A percentile compares a stretch with the other conserved stretches of the same genome.
These are phyloP conservation scores for Aphanoascus verrucosus DNA, from an alignment of 2,329 filamentous ascomycete genomes.

Conservation along the genomic window DNA sequence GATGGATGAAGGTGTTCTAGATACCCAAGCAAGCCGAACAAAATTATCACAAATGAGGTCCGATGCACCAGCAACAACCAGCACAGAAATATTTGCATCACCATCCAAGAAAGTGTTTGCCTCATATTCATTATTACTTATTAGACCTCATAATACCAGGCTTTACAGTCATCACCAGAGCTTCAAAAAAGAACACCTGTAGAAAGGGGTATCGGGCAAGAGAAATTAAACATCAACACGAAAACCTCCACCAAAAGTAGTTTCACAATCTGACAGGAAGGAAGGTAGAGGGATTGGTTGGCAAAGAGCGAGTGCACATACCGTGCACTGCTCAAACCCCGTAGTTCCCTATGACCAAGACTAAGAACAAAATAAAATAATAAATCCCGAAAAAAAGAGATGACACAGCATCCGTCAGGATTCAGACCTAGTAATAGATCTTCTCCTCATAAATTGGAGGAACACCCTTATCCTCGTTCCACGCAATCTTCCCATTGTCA, in stretches of 20 bases:
- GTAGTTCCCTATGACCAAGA: background rate
- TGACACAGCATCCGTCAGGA: background rate
- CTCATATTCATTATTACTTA: slow-evolving; percentile 9
- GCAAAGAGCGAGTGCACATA: background rate
- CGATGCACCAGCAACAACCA: no score
- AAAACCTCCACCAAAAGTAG: background rate
- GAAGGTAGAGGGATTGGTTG: background rate
- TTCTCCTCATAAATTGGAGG: slow-evolving; percentile 52
- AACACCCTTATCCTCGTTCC: slow-evolving; percentile 45
- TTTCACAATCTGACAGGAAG: background rate
- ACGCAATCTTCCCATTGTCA: slow-evolving; percentile 57
- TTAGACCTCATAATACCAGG: slow-evolving; percentile 1
- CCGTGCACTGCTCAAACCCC: background rate
- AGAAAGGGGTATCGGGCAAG: slow-evolving; percentile 2
- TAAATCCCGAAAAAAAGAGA: background rate
- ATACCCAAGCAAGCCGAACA: no score
- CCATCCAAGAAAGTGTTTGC: no score
- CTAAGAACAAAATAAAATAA: background rate
- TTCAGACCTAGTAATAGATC: slow-evolving; percentile 40
- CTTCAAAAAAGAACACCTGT: background rate
- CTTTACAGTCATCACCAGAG: background rate
- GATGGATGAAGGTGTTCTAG: no score
- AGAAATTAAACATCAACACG: background rate
- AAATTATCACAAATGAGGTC: no score
- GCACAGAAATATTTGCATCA: no score